Percentiles rank a stretch among this genome's conserved stretches.
These are phyloP conservation scores for Neoboletus brunneissimus DNA, from an alignment of 768 basidiomycete genomes.

Conservation along the genomic window DNA sequence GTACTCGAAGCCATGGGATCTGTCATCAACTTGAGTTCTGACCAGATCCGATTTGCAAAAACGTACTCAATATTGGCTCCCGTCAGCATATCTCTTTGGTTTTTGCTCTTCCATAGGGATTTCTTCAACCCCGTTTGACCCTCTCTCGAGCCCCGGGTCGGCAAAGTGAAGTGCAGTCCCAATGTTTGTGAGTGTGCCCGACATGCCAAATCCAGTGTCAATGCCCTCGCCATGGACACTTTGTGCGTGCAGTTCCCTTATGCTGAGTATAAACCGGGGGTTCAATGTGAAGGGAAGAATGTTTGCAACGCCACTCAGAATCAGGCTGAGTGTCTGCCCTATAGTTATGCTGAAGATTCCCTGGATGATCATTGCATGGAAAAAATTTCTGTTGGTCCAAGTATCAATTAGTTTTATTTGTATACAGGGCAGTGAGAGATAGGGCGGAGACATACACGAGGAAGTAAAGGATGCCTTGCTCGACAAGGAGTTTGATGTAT, in stretches of 20 bases:
- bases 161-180: background rate
- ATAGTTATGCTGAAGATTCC: background rate
- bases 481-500: conserved; percentile 4
- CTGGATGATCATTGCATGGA: background rate
- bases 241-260: background rate
- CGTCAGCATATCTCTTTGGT: background rate
- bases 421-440: background rate
- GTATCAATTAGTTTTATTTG: background rate
- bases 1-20: background rate
- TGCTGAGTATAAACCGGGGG: conserved; percentile 5
- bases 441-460: background rate
- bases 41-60: too few species aligned
- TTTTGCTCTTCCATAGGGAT: background rate
- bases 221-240: background rate
- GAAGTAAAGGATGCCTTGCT: conserved; percentile 11
- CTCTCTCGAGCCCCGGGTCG: background rate
- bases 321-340: background rate
- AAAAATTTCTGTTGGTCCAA: background rate
- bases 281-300: conserved; percentile 1
- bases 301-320: background rate
- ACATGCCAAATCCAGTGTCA: conserved; percentile 8
- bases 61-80: background rate
- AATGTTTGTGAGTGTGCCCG: background rate
- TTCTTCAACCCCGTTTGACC: background rate
- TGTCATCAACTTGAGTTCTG: background rate